phyloP scores from a whole-genome alignment of 2,329 filamentous ascomycete genomes.

The Scorias spongiosa region DNA sequence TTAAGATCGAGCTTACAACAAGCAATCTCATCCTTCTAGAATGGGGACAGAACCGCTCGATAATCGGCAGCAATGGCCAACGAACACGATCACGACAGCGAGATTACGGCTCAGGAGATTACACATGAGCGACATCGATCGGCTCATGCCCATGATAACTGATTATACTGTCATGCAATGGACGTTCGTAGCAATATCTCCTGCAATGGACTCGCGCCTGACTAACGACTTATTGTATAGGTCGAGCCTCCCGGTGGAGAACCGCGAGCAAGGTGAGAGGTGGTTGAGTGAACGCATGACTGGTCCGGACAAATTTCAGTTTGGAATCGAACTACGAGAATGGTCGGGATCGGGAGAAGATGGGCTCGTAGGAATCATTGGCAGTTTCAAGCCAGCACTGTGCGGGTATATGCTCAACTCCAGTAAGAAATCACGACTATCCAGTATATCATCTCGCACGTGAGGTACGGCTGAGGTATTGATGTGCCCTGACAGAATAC shows the following conservation, averaged over 20 bases:
- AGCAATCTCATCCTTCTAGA: no score
- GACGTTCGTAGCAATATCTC: conserved; percentile 36
- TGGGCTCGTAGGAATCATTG: conserved; percentile 30
- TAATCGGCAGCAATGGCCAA: not conserved
- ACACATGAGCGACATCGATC: conserved; percentile 33
- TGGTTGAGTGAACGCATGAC: conserved; percentile 26
- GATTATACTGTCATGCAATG: conserved; percentile 49
- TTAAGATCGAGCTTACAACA: no score
- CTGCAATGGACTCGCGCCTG: conserved; percentile 27
- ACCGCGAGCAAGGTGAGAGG: conserved; percentile 9
- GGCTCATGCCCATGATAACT: conserved; percentile 37
- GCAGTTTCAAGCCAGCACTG: conserved; percentile 25
- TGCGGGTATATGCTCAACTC: conserved; percentile 30
- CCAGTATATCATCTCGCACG: no score
- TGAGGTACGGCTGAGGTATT: not conserved
- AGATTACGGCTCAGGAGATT: conserved; percentile 42
- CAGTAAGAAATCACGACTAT: conserved; percentile 14
- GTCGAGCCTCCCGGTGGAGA: conserved; percentile 6
- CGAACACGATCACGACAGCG: conserved; percentile 24
- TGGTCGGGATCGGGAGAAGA: conserved; percentile 43
- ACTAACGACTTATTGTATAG: conserved; percentile 6
- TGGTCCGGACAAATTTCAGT: conserved; percentile 37
- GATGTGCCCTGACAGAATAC: conserved; percentile 5
- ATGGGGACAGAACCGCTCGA: no score
- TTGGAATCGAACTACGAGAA: conserved; percentile 37